Conservation (phyloP, 352 stramenopile genomes). For the Phytophthora hybrid region DNA sequence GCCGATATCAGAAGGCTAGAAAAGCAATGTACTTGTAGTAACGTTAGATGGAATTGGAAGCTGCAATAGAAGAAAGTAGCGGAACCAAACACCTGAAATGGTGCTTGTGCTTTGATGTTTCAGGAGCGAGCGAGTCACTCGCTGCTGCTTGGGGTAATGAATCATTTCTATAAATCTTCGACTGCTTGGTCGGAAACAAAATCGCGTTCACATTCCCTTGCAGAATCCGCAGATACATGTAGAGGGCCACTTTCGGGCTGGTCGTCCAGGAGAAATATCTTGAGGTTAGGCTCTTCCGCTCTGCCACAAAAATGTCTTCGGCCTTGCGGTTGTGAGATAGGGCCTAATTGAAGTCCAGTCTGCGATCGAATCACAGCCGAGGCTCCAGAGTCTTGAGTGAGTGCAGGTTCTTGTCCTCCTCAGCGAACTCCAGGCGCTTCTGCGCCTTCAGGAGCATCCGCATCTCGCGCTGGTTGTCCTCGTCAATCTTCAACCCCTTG, state of each 20-base stretch:
- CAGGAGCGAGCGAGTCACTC: too few species aligned
- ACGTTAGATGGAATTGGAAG: too few species aligned
- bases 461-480: constrained; percentile 62
- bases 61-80: too few species aligned
- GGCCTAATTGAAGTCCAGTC: background rate
- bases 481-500: constrained; percentile 54
- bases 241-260: background rate
- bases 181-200: background rate
- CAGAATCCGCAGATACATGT: too few species aligned
- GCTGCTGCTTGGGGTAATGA: too few species aligned
- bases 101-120: too few species aligned
- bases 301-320: background rate
- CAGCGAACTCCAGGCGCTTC: constrained; percentile 64
- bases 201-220: background rate
- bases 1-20: too few species aligned
- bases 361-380: constrained; percentile 24
- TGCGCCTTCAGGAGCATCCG: constrained; percentile 62
- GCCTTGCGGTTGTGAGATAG: background rate
- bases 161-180: too few species aligned
- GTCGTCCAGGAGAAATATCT: background rate
- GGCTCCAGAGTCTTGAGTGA: constrained; percentile 52
- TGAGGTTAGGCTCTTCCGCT: background rate
- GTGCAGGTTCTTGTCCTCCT: constrained; percentile 61
- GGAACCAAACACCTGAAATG: too few species aligned
- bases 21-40: too few species aligned